Evolutionary conservation across 2,329 filamentous ascomycete genomes (phyloP), one percentile per base, ranked within the genome.

Genomic region (Aspergillus fijiensis): DNA sequence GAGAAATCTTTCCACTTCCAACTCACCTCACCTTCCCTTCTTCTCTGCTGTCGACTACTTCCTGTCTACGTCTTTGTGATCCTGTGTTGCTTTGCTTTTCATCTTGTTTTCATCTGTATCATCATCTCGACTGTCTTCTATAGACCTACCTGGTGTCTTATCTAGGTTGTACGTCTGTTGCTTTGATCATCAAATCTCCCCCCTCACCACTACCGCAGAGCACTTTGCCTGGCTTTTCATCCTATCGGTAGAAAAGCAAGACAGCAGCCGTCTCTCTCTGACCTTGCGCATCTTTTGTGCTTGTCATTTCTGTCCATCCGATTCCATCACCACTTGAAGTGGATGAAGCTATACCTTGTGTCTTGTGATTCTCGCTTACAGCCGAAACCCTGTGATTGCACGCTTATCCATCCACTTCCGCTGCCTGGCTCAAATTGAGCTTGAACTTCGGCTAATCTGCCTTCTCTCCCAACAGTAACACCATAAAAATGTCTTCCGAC

Each of bases 401-500:
- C 33, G 33, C 33, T 35, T 35, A 35, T 35, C 33, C 33, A 12
- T 12, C 39, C 39, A 31, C 39, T 51, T 27, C 21, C 29, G 25
- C 50, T 52, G 12, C 31, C 50, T 31, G 27, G n/a, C 16, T 52
- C 23, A 25, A n/a, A 56, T 14, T 19, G 10, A 45, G 33, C 12
- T 16, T 53, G 54, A 42, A 39, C 58, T 55, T 57, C 25, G 56
- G 60, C 52, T 60, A 55, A 64, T 52, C 39, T 49, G 25, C 25
- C 23, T 33, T 16, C 55, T 29, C 21, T 21, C 29, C 16, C 14
- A 45, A 55, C 51, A 63, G 49, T 55, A 79, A 78, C 82, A 75
- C 81, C 80, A 59, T 49, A 65, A 89, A 90, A 72, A 90, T 92
- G 88, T 89, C 92, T 79, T 86, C 86, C 80, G 90, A 95, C 76